phyloP scores from a whole-genome alignment of 2,329 filamentous ascomycete species.

The Nigrospora osmanthi region DNA sequence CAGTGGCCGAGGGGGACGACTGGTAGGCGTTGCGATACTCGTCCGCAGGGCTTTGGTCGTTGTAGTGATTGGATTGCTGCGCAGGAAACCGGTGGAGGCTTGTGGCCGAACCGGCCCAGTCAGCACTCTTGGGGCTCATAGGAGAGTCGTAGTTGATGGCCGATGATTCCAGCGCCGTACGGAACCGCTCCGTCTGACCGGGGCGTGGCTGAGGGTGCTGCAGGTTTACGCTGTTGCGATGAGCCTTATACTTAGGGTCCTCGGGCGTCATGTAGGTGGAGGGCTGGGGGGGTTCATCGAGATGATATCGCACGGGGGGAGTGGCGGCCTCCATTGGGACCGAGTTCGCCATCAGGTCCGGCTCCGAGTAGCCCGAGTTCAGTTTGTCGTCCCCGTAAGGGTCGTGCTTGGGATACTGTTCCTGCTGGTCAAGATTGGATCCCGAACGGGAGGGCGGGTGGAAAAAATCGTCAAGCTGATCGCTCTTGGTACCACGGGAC shows the following conservation, averaged over 20 bases:
- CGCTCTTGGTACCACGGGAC: slow-evolving; percentile 37
- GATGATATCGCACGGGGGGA: slow-evolving; percentile 10
- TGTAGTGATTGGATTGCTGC: slow-evolving; percentile 38
- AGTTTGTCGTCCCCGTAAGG: slow-evolving; percentile 54
- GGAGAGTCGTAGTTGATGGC: slow-evolving; percentile 60
- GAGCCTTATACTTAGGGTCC: slow-evolving; percentile 75
- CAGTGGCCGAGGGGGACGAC: slow-evolving; percentile 33
- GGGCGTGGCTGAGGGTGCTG: slow-evolving; percentile 72
- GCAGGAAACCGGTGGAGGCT: slow-evolving; percentile 46
- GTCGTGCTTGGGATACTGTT: slow-evolving; percentile 49
- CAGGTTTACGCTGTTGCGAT: slow-evolving; percentile 72
- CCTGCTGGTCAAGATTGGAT: slow-evolving; percentile 64
- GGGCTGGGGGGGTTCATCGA: slow-evolving; percentile 34
- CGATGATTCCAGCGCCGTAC: slow-evolving; percentile 64
- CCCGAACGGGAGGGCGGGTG: slow-evolving; percentile 64
- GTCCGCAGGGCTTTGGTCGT: slow-evolving; percentile 35
- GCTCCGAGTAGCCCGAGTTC: slow-evolving; percentile 47
- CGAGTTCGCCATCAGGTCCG: slow-evolving; percentile 29
- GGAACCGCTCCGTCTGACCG: slow-evolving; percentile 67
- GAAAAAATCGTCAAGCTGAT: slow-evolving; percentile 54
- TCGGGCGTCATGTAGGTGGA: slow-evolving; percentile 49
- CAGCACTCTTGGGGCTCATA: slow-evolving; percentile 50
- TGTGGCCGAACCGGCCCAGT: slow-evolving; percentile 55
- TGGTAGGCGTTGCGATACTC: slow-evolving; percentile 25
- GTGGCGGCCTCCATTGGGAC: slow-evolving; percentile 12